A percentile compares a stretch with the other conserved stretches of the same genome.
Evolutionary conservation across 2,329 filamentous ascomycete species (phyloP).

Genomic region (Dactylellina leptospora): DNA sequence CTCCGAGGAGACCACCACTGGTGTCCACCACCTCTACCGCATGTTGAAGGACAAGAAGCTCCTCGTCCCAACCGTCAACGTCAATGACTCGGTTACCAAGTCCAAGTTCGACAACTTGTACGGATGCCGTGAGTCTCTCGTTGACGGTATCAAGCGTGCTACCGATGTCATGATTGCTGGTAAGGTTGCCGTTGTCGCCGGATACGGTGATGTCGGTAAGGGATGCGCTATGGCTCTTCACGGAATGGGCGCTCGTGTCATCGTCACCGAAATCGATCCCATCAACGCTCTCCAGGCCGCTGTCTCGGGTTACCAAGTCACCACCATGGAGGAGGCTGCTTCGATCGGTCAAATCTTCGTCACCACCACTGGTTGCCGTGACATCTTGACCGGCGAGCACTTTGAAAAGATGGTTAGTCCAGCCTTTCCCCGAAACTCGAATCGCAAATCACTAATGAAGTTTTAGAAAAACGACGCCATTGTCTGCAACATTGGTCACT

Average conservation of each 20-base stretch:
- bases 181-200: constrained; percentile 96
- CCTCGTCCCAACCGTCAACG: constrained; percentile 95
- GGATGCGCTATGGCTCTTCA: constrained; percentile 94
- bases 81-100: constrained; percentile 99
- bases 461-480: constrained; percentile 83
- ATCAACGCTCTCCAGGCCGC: constrained; percentile 99
- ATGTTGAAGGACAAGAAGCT: constrained; percentile 93
- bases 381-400: constrained; percentile 90
- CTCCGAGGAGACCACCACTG: constrained; percentile 99
- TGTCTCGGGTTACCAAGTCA: constrained; percentile 95
- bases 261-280: constrained; percentile 96
- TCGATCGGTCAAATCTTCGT: constrained; percentile 94
- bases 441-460: constrained; percentile 1
- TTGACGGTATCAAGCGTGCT: constrained; percentile 99
- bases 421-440: too few species aligned
- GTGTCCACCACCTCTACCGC: constrained; percentile 98
- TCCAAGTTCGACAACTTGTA: constrained; percentile 99
- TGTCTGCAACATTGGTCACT: constrained; percentile 99
- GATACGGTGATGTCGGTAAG: constrained; percentile 99
- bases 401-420: constrained; percentile 79
- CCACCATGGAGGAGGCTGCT: constrained; percentile 97
- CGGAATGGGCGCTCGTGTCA: constrained; percentile 95
- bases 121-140: constrained; percentile 97
- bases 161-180: constrained; percentile 99
- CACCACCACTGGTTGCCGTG: constrained; percentile 98